Evolutionary conservation across 352 stramenopile species (phyloP), one percentile per base, ranked within the genome.

Genomic region (Phytophthora brassicae): DNA sequence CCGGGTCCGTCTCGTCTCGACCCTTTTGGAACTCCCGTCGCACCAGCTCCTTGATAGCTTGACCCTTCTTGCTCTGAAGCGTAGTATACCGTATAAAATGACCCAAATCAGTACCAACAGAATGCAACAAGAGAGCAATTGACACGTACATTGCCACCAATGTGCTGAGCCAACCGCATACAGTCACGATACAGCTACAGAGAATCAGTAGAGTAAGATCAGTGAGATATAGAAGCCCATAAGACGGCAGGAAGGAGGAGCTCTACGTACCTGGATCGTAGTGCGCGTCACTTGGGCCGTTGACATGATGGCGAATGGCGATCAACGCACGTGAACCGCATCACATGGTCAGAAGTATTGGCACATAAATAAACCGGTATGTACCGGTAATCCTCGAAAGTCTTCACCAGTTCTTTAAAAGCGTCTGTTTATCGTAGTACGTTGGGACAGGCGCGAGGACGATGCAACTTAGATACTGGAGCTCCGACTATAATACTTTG

Each of bases 111-210:
- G n/a, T n/a, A n/a, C n/a, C 26, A 35, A 35, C 36, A n/a, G 19
- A 22, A 23, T 43, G 36, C 17, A 39, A 7, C 36, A 23, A 43
- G 17, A 7, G 2, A 11, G 29, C 35, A 41, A 23, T 6, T 8
- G 26, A 6, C 14, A 65, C 77, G 50, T 70, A 95, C 86, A 50
- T 74, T 90, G 70, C 86, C 86, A 24, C 86, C 86, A 38, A 95
- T 95, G 72, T 95, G 86, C 71, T 95, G 93, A 36, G 86, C 84
- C 28, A 95, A 73, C 52, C 86, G 86, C 70, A 95, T 54, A 68
- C 81, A 92, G 62, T 95, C 86, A 47, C 86, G 82, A 68, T 93
- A 95, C 16, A 95, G 70, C 86, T 95, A 57, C 20, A 45, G n/a
- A 45, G 1, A 43, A 22, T 2, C 4, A 26, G 41, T 6, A 52